Percentiles rank a stretch among this genome's conserved stretches.
Conservation (phyloP, 2,329 filamentous ascomycete species). For the Clonostachys chloroleuca region DNA sequence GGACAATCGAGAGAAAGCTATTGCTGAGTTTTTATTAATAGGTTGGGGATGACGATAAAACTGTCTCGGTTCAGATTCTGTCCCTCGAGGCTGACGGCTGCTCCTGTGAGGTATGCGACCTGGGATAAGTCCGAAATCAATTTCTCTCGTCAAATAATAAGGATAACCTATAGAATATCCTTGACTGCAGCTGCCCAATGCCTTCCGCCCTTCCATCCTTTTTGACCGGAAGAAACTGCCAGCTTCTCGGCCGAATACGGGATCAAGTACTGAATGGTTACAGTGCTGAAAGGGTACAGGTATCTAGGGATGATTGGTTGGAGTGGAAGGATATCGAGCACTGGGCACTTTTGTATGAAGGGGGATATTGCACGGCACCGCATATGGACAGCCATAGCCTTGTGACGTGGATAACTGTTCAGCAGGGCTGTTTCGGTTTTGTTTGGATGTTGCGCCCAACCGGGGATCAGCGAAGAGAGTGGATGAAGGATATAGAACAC, state of each 20-base stretch:
- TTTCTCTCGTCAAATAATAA: not conserved
- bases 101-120: not conserved
- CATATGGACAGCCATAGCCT: slow-evolving; percentile 25
- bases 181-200: not conserved
- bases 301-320: slow-evolving; percentile 18
- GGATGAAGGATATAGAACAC: slow-evolving; percentile 9
- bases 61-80: not conserved
- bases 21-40: not conserved
- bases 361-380: slow-evolving; percentile 23
- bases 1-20: not conserved
- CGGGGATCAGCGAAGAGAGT: slow-evolving; percentile 11
- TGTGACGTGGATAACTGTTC: slow-evolving; percentile 25
- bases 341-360: slow-evolving; percentile 23
- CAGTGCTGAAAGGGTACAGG: slow-evolving; percentile 6
- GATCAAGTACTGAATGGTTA: not conserved
- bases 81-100: not conserved
- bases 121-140: not conserved
- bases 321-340: slow-evolving; percentile 22
- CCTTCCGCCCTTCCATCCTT: not conserved
- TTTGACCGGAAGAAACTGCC: not conserved
- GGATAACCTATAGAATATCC: not conserved
- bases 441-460: slow-evolving; percentile 3
- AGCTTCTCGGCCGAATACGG: not conserved
- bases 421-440: slow-evolving; percentile 12
- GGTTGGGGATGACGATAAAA: not conserved